Conservation (phyloP, 352 stramenopile species). For the Phytophthora uliginosa region DNA sequence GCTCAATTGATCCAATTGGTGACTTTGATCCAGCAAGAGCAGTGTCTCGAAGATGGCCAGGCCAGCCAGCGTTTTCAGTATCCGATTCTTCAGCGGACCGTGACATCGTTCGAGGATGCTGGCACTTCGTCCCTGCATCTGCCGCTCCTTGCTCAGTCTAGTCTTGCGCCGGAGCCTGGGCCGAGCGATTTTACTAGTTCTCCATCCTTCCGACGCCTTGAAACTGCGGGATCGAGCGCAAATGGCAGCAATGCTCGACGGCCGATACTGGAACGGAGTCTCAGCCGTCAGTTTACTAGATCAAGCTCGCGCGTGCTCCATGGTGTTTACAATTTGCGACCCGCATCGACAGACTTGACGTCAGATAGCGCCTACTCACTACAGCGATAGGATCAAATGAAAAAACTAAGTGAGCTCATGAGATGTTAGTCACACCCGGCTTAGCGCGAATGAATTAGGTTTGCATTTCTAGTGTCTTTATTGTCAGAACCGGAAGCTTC, state of each 20-base stretch:
- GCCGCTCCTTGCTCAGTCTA: constrained; percentile 28
- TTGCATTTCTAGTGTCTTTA: neutral
- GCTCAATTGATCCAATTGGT: constrained; percentile 52
- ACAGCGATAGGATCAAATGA: neutral
- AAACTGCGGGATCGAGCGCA: constrained; percentile 5
- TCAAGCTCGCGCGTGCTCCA: constrained; percentile 28
- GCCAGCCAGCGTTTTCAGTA: neutral
- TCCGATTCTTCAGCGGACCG: constrained; percentile 13
- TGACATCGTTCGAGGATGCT: constrained; percentile 28
- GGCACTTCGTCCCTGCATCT: constrained; percentile 17
- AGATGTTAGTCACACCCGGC: neutral
- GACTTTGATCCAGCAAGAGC: constrained; percentile 35
- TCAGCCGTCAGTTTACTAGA: constrained; percentile 13
- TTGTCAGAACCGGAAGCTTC: neutral
- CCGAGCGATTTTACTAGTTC: constrained; percentile 26
- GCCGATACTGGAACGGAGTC: neutral
- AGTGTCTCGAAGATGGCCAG: constrained; percentile 8
- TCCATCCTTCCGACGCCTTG: constrained; percentile 17
- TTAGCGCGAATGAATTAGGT: too few species aligned
- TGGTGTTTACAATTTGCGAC: constrained; percentile 25
- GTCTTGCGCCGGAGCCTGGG: constrained; percentile 20
- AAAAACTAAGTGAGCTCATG: constrained; percentile 3
- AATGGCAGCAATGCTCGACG: constrained; percentile 11
- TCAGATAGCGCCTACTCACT: constrained; percentile 9
- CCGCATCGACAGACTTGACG: constrained; percentile 4